These are phyloP conservation scores for Carallia pectinifolia DNA, from an alignment of 345 rosid species.

Conservation along the genomic window DNA sequence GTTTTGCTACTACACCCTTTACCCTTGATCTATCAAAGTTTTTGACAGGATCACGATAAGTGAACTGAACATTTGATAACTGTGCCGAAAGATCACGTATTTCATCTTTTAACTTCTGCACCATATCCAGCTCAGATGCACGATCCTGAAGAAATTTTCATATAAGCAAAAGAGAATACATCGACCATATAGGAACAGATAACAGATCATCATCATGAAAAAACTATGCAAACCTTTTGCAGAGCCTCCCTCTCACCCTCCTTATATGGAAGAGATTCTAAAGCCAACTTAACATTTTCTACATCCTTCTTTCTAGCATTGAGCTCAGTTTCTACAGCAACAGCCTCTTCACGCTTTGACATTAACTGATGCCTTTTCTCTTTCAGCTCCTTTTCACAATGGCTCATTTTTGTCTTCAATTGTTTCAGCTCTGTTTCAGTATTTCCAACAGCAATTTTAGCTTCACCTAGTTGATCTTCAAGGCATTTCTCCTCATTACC, in stretches of 20 bases:
- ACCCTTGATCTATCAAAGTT: constrained; percentile 90
- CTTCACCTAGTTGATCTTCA: constrained; percentile 93
- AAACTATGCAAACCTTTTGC: constrained; percentile 61
- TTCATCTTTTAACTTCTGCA: constrained; percentile 77
- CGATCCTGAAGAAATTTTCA: constrained; percentile 53
- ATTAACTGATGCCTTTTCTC: constrained; percentile 65
- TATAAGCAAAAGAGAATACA: constrained; percentile 19
- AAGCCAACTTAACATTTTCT: constrained; percentile 45
- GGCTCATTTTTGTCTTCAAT: constrained; percentile 77
- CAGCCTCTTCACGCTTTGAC: constrained; percentile 82
- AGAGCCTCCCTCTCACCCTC: constrained; percentile 89
- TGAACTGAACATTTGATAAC: constrained; percentile 79
- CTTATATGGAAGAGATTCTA: constrained; percentile 63
- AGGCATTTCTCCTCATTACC: constrained; percentile 96
- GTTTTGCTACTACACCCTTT: constrained; percentile 95
- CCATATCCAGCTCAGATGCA: constrained; percentile 57
- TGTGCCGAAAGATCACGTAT: constrained; percentile 69
- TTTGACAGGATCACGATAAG: constrained; percentile 75
- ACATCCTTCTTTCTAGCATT: constrained; percentile 63
- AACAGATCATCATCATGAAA: constrained; percentile 1
- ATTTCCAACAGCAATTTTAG: constrained; percentile 84
- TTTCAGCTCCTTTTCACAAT: constrained; percentile 76
- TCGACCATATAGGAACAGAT: constrained; percentile 2
- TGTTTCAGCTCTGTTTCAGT: constrained; percentile 86
- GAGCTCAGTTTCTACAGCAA: constrained; percentile 70